phyloP scores from a whole-genome alignment of 2,329 filamentous ascomycete genomes.

The Trichoderma aggressivum region DNA sequence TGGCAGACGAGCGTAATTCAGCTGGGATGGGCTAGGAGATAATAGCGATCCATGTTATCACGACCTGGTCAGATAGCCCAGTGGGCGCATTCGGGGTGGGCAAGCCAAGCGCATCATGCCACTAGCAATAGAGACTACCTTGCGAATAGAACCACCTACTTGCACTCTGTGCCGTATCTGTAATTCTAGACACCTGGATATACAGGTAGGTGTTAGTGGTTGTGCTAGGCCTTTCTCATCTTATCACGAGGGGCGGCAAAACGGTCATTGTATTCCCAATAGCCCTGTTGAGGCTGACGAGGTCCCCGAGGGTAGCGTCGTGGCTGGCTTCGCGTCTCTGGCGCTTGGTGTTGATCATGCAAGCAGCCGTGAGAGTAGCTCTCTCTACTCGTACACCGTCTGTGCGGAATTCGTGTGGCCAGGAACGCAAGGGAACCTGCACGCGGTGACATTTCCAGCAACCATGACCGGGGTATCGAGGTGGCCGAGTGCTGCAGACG shows the following conservation, averaged over 20 bases:
- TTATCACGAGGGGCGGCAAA: background rate
- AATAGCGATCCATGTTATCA: background rate
- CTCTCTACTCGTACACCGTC: background rate
- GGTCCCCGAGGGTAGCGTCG: background rate
- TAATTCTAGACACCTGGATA: background rate
- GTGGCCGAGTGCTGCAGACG: background rate
- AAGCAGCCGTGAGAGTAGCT: background rate
- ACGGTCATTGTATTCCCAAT: background rate
- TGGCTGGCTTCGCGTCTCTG: background rate
- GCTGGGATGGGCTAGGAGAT: background rate
- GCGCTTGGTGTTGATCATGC: background rate
- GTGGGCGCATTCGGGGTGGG: background rate
- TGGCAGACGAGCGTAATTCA: background rate
- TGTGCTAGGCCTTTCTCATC: background rate
- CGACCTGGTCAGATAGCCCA: background rate
- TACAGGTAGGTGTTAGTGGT: background rate
- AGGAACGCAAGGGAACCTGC: background rate
- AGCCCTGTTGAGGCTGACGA: background rate
- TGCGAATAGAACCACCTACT: background rate
- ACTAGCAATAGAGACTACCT: background rate
- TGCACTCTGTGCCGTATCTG: background rate
- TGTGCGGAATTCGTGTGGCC: background rate
- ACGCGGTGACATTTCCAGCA: background rate
- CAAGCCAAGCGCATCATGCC: background rate
- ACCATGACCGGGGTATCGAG: background rate